A percentile compares a stretch with the other conserved stretches of the same genome.
Evolutionary conservation across 164 flowering plant genomes (phyloP).

Genomic region (Dillenia turbinata): DNA sequence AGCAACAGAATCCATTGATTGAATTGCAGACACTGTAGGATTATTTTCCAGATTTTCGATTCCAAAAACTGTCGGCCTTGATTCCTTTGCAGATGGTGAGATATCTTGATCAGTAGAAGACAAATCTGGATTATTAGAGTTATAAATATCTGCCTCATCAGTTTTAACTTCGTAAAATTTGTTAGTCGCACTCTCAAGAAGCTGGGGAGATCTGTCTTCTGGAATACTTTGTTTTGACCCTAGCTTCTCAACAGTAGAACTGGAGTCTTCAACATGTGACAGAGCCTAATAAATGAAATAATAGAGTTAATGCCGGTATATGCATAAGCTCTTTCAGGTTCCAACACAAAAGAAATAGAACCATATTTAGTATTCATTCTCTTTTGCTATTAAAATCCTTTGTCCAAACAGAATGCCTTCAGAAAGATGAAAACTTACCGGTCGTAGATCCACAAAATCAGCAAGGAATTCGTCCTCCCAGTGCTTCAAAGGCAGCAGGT

Average conservation of each 20-base stretch:
- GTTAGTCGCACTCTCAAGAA: conserved; percentile 12
- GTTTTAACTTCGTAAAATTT: conserved; percentile 3
- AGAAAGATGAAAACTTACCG: conserved; percentile 31
- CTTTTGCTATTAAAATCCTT: too few relatives aligned
- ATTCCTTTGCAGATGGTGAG: background rate
- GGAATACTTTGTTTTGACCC: background rate
- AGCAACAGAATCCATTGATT: conserved; percentile 58
- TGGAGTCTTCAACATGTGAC: conserved; percentile 18
- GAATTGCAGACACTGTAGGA: conserved; percentile 48
- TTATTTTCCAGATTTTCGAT: background rate
- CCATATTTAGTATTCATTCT: too few relatives aligned
- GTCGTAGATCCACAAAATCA: conserved; percentile 67
- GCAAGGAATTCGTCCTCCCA: conserved; percentile 84
- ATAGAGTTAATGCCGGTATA: background rate
- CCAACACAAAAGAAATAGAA: background rate
- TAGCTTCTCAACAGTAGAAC: background rate
- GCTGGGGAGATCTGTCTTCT: conserved; percentile 6
- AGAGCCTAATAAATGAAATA: conserved; percentile 33
- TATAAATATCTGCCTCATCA: background rate
- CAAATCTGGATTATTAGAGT: background rate
- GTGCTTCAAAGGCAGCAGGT: conserved; percentile 61
- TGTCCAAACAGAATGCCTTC: background rate
- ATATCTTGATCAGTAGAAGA: background rate
- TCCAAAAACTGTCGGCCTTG: background rate
- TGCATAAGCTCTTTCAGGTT: background rate